phyloP scores from a whole-genome alignment of 2,329 filamentous ascomycete species.

The Pseudophaeomoniella oleicola region DNA sequence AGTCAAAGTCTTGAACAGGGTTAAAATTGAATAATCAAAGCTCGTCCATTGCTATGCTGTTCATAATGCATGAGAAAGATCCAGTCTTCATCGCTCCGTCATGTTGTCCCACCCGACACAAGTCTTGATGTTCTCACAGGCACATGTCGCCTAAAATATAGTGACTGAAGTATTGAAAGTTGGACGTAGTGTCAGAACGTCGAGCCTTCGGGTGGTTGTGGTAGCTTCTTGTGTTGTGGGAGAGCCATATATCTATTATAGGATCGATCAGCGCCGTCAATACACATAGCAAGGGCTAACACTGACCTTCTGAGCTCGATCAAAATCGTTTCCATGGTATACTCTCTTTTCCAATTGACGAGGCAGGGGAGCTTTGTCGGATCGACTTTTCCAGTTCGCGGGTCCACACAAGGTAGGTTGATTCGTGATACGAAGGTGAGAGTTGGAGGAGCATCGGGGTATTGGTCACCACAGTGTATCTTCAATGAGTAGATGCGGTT shows the following conservation, averaged over 20 bases:
- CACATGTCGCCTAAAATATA: slow-evolving; percentile 7
- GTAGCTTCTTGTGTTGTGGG: slow-evolving; percentile 82
- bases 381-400: slow-evolving; percentile 67
- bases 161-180: slow-evolving; percentile 1
- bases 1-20: slow-evolving; percentile 2
- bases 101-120: slow-evolving; percentile 5
- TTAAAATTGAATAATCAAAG: not conserved
- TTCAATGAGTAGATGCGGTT: slow-evolving; percentile 98
- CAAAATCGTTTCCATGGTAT: slow-evolving; percentile 87
- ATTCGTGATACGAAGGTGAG: slow-evolving; percentile 90
- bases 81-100: no score
- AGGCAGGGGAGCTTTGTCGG: slow-evolving; percentile 71
- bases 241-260: slow-evolving; percentile 77
- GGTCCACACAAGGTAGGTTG: slow-evolving; percentile 90
- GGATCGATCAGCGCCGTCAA: slow-evolving; percentile 9
- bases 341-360: slow-evolving; percentile 78
- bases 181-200: slow-evolving; percentile 29
- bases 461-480: slow-evolving; percentile 82
- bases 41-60: slow-evolving; percentile 2
- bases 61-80: no score
- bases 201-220: slow-evolving; percentile 79
- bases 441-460: slow-evolving; percentile 76
- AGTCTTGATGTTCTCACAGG: slow-evolving; percentile 5
- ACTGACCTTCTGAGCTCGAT: slow-evolving; percentile 66
- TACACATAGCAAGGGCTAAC: slow-evolving; percentile 13